Evolutionary conservation across 2,329 filamentous ascomycete species (phyloP), one percentile per base, ranked within the genome.

Genomic region (Bipolaris victoriae): DNA sequence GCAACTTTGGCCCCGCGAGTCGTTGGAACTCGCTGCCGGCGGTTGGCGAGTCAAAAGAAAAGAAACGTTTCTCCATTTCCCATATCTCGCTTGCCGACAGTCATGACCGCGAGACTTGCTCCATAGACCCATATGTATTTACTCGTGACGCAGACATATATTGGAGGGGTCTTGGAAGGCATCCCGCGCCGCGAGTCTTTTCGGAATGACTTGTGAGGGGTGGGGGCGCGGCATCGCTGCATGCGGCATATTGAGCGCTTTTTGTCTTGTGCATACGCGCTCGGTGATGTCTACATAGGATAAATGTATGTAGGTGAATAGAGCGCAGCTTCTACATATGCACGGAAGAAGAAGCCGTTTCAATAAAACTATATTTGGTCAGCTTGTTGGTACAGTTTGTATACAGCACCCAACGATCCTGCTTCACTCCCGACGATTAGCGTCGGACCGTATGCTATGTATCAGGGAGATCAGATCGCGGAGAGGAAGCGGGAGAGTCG

Each of bases 231-330:
- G 37, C 49, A 33, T 36, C 15, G 36, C 46, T 48, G 33, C 45
- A 26, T 48, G 33, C 36, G n/a, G 49, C 37, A 52, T 52, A 56
- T 46, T 56, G 53, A 39, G 33, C 31, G 24, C 33, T 43, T 43
- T 56, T 39, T 53, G 47, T 37, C 33, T 37, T 48, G 45, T 36
- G 45, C 45, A 29, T 37, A 52, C 39, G 29, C 46, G 46, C 52
- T 52, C 35, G 18, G 40, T 47, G 49, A 52, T 36, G 49, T 49
- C 41, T 56, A 26, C 37, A 41, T 20, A 33, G 16, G 36, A 31
- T 24, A 24, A 46, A 57, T 35, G 33, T 35, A 35, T 35, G 37
- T 57, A 57, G 36, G 40, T 43, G 33, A 31, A 45, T 31, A 15
- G 20, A 47, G 41, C 26, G 40, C 47, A 37, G 54, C 54, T 56